Percentiles rank a stretch among this genome's conserved stretches.
Conservation (phyloP, 495 filamentous ascomycete genomes). For the Aspergillus ostianus region DNA sequence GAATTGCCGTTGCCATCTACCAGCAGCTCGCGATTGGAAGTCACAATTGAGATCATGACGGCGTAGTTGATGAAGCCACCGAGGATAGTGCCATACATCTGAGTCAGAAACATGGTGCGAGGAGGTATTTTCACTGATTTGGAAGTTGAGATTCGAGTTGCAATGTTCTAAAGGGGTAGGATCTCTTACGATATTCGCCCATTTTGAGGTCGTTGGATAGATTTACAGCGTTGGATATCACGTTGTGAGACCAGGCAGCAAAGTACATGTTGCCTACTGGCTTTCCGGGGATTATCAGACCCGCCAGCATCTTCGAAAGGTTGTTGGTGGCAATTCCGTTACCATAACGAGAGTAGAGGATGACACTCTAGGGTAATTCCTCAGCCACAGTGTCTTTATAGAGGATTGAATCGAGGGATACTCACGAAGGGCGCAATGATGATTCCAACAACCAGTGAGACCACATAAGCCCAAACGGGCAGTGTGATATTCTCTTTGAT, state of each 20-base stretch:
- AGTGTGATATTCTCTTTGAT: slow-evolving; percentile 49
- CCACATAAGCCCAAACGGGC: slow-evolving; percentile 55
- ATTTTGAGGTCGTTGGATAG: slow-evolving; percentile 40
- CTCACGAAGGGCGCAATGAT: slow-evolving; percentile 36
- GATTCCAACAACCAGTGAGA: slow-evolving; percentile 35
- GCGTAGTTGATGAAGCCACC: slow-evolving; percentile 49
- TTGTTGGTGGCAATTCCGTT: slow-evolving; percentile 40
- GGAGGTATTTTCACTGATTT: slow-evolving; percentile 44
- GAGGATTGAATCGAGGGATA: background rate
- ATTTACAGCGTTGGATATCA: slow-evolving; percentile 31
- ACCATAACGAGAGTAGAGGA: slow-evolving; percentile 35
- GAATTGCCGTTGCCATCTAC: slow-evolving; percentile 36
- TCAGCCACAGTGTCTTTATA: background rate
- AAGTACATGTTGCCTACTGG: slow-evolving; percentile 48
- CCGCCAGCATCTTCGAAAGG: slow-evolving; percentile 40
- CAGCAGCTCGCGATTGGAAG: slow-evolving; percentile 35
- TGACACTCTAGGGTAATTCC: slow-evolving; percentile 21
- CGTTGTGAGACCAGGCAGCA: slow-evolving; percentile 39
- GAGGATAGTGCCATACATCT: slow-evolving; percentile 44
- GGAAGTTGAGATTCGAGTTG: background rate
- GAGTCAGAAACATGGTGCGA: slow-evolving; percentile 41
- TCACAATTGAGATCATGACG: slow-evolving; percentile 47
- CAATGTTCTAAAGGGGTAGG: background rate
- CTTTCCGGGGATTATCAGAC: slow-evolving; percentile 40
- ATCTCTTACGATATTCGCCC: slow-evolving; percentile 35